Base-by-base conservation (phyloP, 768 basidiomycete genomes). In the Mycena pura region DNA sequence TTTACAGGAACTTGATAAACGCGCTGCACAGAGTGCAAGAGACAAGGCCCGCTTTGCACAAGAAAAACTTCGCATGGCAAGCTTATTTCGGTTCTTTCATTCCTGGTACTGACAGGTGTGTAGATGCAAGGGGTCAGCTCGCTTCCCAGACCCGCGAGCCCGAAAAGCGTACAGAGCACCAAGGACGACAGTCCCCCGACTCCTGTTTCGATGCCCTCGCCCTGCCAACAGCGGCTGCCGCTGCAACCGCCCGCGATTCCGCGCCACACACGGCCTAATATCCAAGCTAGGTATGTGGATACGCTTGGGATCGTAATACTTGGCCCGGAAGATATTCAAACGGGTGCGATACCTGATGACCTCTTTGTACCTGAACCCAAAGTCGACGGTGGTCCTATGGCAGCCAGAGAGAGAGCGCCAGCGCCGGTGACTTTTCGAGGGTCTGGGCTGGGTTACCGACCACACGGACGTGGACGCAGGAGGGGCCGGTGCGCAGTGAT, bases 11-110 rank as follows among this genome's bases (percentile, higher is more conserved):
- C 64, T 73, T 58, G 69, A 66, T 13, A 66, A 69, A 36, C 67
- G 75, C 47, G 76, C 76, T 25, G 75, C 75, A 49, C 78, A 79
- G 63, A 77, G 76, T 60, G 74, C 74, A 21, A 68, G 77, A 48
- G 77, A 77, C 65, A 77, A 75, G 64, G 75, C 71, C 22, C 71
- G 74, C 9, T 67, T 48, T 43, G 67, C 62, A 58, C 69, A 57
- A 73, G 73, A 64, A 70, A 76, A 65, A 68, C 61, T 25, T 68
- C 45, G 58, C 29, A 52, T 57, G 53, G 54, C 52, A 48, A 15
- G 29, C 15, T 45, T 21, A 44, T 40, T 31, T 27, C 41, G 9
- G 34, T 36, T 53, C 4, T 15, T 14, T 9, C 2, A 36, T 38
- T 9, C 6, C 21, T 21, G 14, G 2, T 24, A 31, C 19, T 32